A percentile compares a stretch with the other conserved stretches of the same genome.
phyloP scores from a whole-genome alignment of 495 filamentous ascomycete species.

The Paragyromitra xinjiangensis region DNA sequence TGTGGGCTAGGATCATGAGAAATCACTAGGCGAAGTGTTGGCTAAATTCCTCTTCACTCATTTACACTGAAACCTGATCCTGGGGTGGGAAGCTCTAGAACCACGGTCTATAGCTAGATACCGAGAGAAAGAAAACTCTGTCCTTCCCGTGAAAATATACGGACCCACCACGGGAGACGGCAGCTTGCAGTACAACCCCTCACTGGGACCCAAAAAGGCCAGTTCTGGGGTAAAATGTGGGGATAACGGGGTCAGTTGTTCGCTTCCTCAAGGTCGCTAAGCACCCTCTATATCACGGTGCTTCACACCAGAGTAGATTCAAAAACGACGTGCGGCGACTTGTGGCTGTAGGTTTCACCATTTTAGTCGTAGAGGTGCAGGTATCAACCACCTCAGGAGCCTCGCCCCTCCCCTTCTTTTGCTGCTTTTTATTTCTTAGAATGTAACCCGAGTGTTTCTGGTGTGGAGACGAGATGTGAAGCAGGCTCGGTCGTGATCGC shows the following conservation, averaged over 20 bases:
- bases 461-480: not conserved
- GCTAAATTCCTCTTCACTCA: not conserved
- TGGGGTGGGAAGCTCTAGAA: not conserved
- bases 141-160: not conserved
- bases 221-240: not conserved
- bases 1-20: constrained; percentile 11
- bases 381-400: not conserved
- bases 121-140: not conserved
- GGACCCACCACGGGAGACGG: not conserved
- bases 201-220: not conserved
- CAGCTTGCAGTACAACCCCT: not conserved
- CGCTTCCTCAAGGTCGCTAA: not conserved
- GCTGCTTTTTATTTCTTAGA: not conserved
- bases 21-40: constrained; percentile 8
- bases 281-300: too few species aligned
- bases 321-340: not conserved
- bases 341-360: not conserved
- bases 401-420: not conserved
- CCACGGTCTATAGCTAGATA: not conserved
- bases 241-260: not conserved
- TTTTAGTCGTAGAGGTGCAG: too few species aligned
- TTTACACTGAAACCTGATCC: not conserved
- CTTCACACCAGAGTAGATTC: too few species aligned
- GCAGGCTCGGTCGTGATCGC: not conserved
- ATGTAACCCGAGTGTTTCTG: not conserved